Evolutionary conservation across 192 early-diverging fungal genomes (phyloP).

Genomic region (Paraglomus brasilianum): DNA sequence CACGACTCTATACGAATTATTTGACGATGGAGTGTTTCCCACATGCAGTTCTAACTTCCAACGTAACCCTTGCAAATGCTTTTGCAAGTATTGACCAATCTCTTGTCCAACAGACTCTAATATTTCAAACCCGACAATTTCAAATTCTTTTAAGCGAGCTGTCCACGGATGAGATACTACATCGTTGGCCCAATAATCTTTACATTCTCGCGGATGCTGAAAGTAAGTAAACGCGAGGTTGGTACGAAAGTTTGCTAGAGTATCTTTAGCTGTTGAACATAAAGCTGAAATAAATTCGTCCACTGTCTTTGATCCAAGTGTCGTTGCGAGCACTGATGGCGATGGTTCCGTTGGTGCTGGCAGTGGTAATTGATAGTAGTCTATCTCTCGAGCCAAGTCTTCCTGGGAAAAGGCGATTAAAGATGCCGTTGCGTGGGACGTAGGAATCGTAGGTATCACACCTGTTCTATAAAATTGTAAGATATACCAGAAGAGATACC

Average conservation of each 20-base stretch:
- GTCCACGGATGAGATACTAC: too few relatives aligned
- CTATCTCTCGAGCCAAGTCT: background rate
- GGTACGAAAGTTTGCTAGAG: background rate
- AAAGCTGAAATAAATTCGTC: background rate
- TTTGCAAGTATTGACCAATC: background rate
- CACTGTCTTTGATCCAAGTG: background rate
- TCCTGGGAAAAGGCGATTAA: background rate
- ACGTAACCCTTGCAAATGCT: background rate
- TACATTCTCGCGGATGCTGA: background rate
- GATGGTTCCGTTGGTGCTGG: background rate
- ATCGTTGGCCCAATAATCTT: background rate
- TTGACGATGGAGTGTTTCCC: too few relatives aligned
- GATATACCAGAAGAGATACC: background rate
- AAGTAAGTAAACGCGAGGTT: background rate
- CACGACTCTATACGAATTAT: too few relatives aligned
- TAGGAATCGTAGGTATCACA: background rate
- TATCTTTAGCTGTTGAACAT: background rate
- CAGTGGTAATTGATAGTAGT: background rate
- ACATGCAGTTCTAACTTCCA: slow-evolving; percentile 1
- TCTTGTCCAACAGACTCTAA: background rate
- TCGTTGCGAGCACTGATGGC: background rate
- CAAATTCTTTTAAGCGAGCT: background rate
- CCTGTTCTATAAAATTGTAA: slow-evolving; percentile 9
- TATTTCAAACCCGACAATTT: background rate
- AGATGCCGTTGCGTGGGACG: too few relatives aligned